A percentile compares a stretch with the other conserved stretches of the same genome.
Evolutionary conservation across 1,284 basidiomycete species (phyloP).

Genomic region (Leccinum angustisporum): DNA sequence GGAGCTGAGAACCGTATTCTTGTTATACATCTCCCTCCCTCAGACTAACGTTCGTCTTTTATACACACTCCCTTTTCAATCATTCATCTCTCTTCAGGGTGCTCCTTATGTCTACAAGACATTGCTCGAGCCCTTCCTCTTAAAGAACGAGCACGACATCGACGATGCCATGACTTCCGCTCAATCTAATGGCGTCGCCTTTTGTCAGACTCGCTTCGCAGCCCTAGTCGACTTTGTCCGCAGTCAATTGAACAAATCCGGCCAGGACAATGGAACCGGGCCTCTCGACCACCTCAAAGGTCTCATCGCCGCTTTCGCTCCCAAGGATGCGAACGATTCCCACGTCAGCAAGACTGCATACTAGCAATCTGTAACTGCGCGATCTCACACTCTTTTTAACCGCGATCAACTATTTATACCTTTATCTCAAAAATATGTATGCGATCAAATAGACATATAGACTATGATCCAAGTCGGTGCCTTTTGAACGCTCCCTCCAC

Average conservation of each 20-base stretch:
- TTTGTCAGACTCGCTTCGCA: conserved; percentile 49
- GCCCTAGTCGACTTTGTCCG: conserved; percentile 48
- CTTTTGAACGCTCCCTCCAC: conserved; percentile 76
- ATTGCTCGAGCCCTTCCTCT: conserved; percentile 67
- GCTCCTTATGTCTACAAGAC: conserved; percentile 69
- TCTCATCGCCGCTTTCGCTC: conserved; percentile 31
- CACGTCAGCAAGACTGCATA: conserved; percentile 10
- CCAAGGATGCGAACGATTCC: conserved; percentile 13
- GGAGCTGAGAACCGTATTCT: conserved; percentile 66
- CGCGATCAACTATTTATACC: not conserved
- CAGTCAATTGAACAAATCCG: conserved; percentile 44
- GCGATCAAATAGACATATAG: conserved; percentile 9
- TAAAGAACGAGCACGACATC: conserved; percentile 63
- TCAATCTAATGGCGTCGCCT: conserved; percentile 51
- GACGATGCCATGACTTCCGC: conserved; percentile 61
- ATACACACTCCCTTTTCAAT: not conserved
- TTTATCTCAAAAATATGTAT: conserved; percentile 11
- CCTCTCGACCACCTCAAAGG: conserved; percentile 33
- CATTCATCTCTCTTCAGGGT: conserved; percentile 46
- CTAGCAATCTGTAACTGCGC: conserved; percentile 17
- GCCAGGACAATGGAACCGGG: conserved; percentile 24
- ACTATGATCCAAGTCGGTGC: conserved; percentile 52
- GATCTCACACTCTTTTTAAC: not conserved
- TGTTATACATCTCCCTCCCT: conserved; percentile 73
- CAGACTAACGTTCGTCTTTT: conserved; percentile 60